A percentile compares a stretch with the other conserved stretches of the same genome.
Evolutionary conservation across 106 monocot genomes (phyloP).

Genomic region (Dioscorea zingiberensis): DNA sequence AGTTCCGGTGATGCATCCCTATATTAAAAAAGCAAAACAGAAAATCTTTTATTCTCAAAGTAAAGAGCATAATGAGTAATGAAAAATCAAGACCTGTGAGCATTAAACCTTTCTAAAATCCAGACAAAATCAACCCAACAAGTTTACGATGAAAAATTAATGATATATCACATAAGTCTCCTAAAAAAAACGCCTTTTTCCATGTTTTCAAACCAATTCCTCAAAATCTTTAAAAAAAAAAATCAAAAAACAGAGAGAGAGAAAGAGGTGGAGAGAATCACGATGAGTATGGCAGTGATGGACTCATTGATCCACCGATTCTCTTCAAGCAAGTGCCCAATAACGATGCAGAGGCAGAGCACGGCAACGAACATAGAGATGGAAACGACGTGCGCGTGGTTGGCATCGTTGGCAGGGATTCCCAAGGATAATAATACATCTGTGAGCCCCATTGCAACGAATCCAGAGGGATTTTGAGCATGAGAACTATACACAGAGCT

Average conservation of each 20-base stretch:
- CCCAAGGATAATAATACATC: not conserved
- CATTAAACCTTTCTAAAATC: too few relatives aligned
- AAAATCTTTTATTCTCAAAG: too few relatives aligned
- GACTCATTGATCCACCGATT: constrained; percentile 27
- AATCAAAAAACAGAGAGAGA: not conserved
- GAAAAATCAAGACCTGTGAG: too few relatives aligned
- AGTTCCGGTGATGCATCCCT: constrained; percentile 56
- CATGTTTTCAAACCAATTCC: not conserved
- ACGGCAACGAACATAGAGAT: constrained; percentile 24
- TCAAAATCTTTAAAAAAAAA: too few relatives aligned
- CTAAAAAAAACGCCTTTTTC: not conserved
- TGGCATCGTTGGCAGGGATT: not conserved
- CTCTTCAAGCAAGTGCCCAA: constrained; percentile 27
- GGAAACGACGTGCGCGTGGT: constrained; percentile 11
- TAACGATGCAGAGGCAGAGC: constrained; percentile 21
- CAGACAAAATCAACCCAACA: too few relatives aligned
- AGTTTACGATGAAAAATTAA: too few relatives aligned
- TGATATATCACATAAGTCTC: too few relatives aligned
- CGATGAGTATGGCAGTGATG: constrained; percentile 19
- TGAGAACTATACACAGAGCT: too few relatives aligned
- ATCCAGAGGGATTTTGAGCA: too few relatives aligned
- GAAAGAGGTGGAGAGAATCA: constrained; percentile 6
- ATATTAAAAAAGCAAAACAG: constrained; percentile 9
- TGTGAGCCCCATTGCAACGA: too few relatives aligned
- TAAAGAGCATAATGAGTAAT: too few relatives aligned